phyloP scores from a whole-genome alignment of 176 grass and related monocot species.

The Oryza meridionalis region DNA sequence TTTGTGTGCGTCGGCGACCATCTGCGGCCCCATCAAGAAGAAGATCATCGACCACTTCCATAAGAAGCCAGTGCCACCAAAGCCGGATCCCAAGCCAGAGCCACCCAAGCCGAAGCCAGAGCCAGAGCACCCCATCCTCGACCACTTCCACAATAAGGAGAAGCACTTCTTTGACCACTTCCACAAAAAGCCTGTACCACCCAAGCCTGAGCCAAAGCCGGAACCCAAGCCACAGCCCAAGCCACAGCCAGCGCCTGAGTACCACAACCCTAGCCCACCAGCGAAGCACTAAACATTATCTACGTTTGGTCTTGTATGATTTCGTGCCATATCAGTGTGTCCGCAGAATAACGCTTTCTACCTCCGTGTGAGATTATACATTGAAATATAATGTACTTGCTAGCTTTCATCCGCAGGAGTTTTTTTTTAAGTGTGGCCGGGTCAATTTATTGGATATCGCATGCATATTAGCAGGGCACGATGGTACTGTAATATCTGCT shows the following conservation, averaged over 20 bases:
- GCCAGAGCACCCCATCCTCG: neutral
- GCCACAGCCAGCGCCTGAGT: neutral
- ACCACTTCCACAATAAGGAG: neutral
- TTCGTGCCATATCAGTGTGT: neutral
- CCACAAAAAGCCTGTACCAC: neutral
- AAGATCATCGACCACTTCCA: constrained; percentile 26
- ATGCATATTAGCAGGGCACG: no score
- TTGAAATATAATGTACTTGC: no score
- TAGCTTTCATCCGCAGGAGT: no score
- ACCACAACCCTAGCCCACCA: neutral
- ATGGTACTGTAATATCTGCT: no score
- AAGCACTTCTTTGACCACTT: neutral
- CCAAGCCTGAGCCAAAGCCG: neutral
- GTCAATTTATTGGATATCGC: no score
- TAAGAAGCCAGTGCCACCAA: neutral
- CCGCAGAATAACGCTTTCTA: neutral
- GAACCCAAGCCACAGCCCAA: neutral
- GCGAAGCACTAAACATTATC: neutral
- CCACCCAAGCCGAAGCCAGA: neutral
- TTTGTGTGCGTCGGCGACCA: neutral
- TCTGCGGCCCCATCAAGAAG: constrained; percentile 34
- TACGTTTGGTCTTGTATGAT: neutral
- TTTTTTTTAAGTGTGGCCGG: no score
- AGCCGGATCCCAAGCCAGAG: neutral
- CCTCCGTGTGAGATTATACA: no score